Evolutionary conservation across 768 basidiomycete genomes (phyloP).

Genomic region (Mycena albidolilacea): DNA sequence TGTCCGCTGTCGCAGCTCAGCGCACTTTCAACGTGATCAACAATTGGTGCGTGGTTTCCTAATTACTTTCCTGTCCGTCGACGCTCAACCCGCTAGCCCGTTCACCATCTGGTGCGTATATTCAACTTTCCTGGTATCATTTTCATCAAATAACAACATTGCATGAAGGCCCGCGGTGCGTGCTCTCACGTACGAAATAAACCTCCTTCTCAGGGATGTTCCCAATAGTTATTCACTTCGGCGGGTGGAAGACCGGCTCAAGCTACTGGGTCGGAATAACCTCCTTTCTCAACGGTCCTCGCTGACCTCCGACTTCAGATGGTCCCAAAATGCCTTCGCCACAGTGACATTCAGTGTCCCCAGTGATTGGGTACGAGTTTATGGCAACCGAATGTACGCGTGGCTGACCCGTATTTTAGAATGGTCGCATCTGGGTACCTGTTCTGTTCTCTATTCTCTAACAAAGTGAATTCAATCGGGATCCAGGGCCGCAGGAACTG

Average conservation of each 20-base stretch:
- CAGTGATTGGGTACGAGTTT: constrained; percentile 1
- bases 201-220: not conserved
- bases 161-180: not conserved
- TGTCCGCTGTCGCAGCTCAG: constrained; percentile 3
- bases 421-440: constrained; percentile 3
- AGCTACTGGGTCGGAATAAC: constrained; percentile 1
- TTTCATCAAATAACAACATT: not conserved
- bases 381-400: not conserved
- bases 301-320: constrained; percentile 4
- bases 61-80: not conserved
- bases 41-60: constrained; percentile 2
- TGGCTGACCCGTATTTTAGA: not conserved
- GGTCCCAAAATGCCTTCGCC: not conserved
- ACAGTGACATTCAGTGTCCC: not conserved
- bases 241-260: not conserved
- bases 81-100: constrained; percentile 1
- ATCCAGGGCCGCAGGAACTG: not conserved
- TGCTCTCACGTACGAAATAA: not conserved
- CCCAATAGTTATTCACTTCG: not conserved
- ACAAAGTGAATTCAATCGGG: not conserved
- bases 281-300: not conserved
- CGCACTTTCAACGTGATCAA: not conserved
- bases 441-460: not conserved
- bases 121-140: not conserved
- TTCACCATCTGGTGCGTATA: constrained; percentile 4